These are phyloP conservation scores for Monilinia fructigena DNA, from an alignment of 2,329 filamentous ascomycete genomes.

Conservation along the genomic window DNA sequence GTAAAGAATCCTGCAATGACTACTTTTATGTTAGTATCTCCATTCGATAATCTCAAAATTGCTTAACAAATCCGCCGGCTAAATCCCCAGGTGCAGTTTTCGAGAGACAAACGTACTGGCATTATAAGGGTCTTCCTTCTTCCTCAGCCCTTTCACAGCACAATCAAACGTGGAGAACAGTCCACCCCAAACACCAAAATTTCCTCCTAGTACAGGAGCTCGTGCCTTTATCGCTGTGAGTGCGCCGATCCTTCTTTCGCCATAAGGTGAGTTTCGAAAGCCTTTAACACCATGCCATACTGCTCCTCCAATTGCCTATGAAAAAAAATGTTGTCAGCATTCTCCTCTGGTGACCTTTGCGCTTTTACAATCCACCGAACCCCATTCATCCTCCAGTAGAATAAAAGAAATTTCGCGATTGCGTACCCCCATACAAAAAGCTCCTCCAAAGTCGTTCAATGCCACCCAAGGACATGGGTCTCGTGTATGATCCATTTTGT, in stretches of 20 bases:
- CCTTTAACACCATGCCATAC: slow-evolving; percentile 98
- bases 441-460: slow-evolving; percentile 95
- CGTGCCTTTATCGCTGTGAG: slow-evolving; percentile 97
- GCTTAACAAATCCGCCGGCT: background rate
- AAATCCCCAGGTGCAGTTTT: background rate
- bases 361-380: background rate
- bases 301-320: slow-evolving; percentile 70
- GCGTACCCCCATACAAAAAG: slow-evolving; percentile 92
- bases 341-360: slow-evolving; percentile 14
- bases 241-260: slow-evolving; percentile 92
- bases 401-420: slow-evolving; percentile 22
- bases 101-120: slow-evolving; percentile 55
- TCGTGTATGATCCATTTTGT: slow-evolving; percentile 84
- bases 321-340: slow-evolving; percentile 26
- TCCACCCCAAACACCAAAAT: slow-evolving; percentile 97
- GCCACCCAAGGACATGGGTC: slow-evolving; percentile 97
- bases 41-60: background rate
- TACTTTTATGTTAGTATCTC: slow-evolving; percentile 34
- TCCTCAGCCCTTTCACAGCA: slow-evolving; percentile 86
- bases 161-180: slow-evolving; percentile 96
- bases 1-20: slow-evolving; percentile 96
- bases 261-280: slow-evolving; percentile 84
- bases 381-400: background rate
- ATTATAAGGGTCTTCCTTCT: slow-evolving; percentile 98
- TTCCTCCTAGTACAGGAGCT: slow-evolving; percentile 92